phyloP scores from a whole-genome alignment of 305 asterid genomes.

The Withania somnifera region DNA sequence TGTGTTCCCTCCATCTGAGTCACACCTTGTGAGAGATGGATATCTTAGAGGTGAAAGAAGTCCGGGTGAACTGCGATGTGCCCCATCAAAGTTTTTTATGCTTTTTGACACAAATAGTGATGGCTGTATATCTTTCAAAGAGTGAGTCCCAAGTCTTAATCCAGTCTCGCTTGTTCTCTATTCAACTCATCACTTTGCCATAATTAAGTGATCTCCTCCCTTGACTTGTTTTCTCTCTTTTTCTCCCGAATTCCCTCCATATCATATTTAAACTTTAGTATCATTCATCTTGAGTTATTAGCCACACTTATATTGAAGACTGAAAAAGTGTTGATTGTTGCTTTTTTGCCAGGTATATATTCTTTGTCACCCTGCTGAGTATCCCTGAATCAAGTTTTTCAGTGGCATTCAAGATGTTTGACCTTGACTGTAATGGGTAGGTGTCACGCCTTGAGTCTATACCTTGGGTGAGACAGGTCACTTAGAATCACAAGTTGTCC shows the following conservation, averaged over 20 bases:
- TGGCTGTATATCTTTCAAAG: constrained; percentile 78
- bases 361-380: constrained; percentile 82
- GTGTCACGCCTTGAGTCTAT: too few relatives aligned
- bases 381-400: constrained; percentile 91
- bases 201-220: background rate
- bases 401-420: constrained; percentile 93
- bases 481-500: too few relatives aligned
- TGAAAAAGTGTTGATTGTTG: constrained; percentile 9
- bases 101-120: constrained; percentile 79
- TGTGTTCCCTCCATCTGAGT: constrained; percentile 92
- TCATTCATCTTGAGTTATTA: background rate
- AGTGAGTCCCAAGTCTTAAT: constrained; percentile 39
- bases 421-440: constrained; percentile 70
- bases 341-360: constrained; percentile 60
- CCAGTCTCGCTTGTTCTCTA: background rate
- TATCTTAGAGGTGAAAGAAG: constrained; percentile 79
- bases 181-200: background rate
- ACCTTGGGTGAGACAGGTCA: too few relatives aligned
- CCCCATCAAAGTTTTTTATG: constrained; percentile 81
- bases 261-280: background rate
- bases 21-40: constrained; percentile 81
- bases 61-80: constrained; percentile 76
- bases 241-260: background rate
- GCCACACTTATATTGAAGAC: constrained; percentile 1
- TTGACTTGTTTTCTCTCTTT: constrained; percentile 2